phyloP scores from a whole-genome alignment of 1,284 basidiomycete genomes.

The Puccinia horiana region DNA sequence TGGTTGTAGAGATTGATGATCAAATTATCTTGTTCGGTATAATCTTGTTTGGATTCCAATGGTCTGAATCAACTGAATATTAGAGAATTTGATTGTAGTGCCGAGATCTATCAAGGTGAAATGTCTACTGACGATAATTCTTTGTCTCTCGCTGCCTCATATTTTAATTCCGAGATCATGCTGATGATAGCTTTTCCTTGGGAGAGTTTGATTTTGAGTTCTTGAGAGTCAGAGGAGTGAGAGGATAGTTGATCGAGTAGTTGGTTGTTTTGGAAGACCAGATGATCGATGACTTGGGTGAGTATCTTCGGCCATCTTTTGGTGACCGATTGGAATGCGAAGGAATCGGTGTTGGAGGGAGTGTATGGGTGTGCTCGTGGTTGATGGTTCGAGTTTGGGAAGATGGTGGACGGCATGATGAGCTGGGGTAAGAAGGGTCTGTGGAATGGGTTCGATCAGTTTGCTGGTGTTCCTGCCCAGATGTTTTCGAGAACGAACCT shows the following conservation, averaged over 20 bases:
- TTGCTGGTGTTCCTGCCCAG: neutral
- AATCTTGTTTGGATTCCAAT: slow-evolving; percentile 2
- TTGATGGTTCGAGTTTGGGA: slow-evolving; percentile 46
- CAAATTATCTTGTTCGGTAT: slow-evolving; percentile 63
- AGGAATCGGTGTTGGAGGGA: slow-evolving; percentile 40
- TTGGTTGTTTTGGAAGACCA: slow-evolving; percentile 56
- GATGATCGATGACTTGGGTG: slow-evolving; percentile 73
- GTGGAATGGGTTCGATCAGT: neutral
- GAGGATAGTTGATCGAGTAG: slow-evolving; percentile 60
- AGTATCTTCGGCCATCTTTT: slow-evolving; percentile 87
- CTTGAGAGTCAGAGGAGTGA: neutral
- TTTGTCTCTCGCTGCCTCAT: slow-evolving; percentile 82
- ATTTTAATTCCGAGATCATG: slow-evolving; percentile 77
- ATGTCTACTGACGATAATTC: slow-evolving; percentile 64
- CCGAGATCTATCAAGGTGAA: too few species aligned
- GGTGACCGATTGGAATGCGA: slow-evolving; percentile 66
- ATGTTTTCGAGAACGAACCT: neutral
- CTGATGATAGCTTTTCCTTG: slow-evolving; percentile 81
- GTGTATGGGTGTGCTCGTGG: slow-evolving; percentile 33
- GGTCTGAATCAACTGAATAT: too few species aligned
- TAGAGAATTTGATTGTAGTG: too few species aligned
- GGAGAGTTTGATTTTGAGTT: slow-evolving; percentile 57
- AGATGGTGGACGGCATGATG: slow-evolving; percentile 40
- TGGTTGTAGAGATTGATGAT: slow-evolving; percentile 72
- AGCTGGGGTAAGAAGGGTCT: slow-evolving; percentile 30